Percentiles rank a stretch among this genome's conserved stretches.
These are phyloP conservation scores for Pugionium cornutum DNA, from an alignment of 345 rosid genomes.

Conservation along the genomic window DNA sequence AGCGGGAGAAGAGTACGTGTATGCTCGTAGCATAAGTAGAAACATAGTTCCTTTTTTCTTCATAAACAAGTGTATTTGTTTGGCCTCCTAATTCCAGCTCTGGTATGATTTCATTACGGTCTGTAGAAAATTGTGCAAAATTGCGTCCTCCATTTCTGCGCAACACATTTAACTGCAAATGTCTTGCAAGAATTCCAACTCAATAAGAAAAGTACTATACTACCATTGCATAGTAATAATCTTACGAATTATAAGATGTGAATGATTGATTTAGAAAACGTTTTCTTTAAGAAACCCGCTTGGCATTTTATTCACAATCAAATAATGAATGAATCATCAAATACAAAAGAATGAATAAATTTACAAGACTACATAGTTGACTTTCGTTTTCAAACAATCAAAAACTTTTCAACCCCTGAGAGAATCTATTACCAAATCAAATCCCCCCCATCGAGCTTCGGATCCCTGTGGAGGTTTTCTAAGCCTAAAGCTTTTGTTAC, in stretches of 20 bases:
- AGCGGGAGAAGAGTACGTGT: constrained; percentile 27
- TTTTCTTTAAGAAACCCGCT: not conserved
- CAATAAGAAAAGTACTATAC: too few relatives aligned
- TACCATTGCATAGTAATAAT: too few relatives aligned
- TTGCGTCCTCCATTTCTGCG: too few relatives aligned
- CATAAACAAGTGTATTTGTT: constrained; percentile 33
- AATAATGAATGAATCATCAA: constrained; percentile 30
- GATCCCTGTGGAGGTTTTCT: constrained; percentile 23
- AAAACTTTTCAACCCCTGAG: constrained; percentile 28
- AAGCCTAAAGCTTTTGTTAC: constrained; percentile 27
- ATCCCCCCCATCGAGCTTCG: constrained; percentile 12
- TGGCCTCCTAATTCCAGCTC: not conserved
- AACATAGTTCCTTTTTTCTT: constrained; percentile 11
- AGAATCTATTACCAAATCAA: constrained; percentile 3
- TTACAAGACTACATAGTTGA: constrained; percentile 28
- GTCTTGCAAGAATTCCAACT: too few relatives aligned
- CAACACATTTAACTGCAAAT: too few relatives aligned
- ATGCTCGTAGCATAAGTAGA: constrained; percentile 13
- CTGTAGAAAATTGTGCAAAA: too few relatives aligned
- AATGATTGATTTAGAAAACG: not conserved
- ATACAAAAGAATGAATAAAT: constrained; percentile 25
- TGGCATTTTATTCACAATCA: constrained; percentile 27
- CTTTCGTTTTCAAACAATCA: constrained; percentile 23
- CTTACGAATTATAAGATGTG: too few relatives aligned
- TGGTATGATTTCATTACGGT: not conserved